Conservation (phyloP, 352 stramenopile genomes). For the Elongisporangium prolatum region DNA sequence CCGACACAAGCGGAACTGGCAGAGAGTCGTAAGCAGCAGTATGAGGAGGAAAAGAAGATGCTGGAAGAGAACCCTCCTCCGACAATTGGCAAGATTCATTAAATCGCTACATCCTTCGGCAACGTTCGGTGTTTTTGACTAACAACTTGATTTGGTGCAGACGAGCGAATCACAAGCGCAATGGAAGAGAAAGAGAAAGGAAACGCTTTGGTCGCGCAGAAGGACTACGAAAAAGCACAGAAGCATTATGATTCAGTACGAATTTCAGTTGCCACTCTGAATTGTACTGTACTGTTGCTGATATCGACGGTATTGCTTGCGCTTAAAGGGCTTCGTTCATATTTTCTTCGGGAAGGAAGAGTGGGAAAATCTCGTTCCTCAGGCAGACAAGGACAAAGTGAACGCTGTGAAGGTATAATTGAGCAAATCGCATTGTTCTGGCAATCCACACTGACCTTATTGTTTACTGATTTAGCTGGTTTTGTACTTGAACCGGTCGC, state of each 20-base stretch:
- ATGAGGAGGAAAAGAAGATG: conserved; percentile 83
- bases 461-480: conserved; percentile 26
- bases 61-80: conserved; percentile 79
- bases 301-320: conserved; percentile 1
- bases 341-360: conserved; percentile 87
- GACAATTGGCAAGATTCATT: conserved; percentile 65
- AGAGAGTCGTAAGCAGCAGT: conserved; percentile 75
- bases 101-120: too few species aligned
- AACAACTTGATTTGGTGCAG: conserved; percentile 14
- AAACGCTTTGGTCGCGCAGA: conserved; percentile 54
- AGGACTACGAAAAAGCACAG: conserved; percentile 75
- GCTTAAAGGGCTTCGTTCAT: conserved; percentile 70
- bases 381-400: conserved; percentile 71
- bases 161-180: conserved; percentile 62
- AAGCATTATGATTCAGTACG: conserved; percentile 83
- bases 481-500: conserved; percentile 75
- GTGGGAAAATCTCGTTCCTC: conserved; percentile 71
- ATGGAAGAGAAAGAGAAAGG: conserved; percentile 80
- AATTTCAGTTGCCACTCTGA: neutral
- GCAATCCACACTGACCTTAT: neutral
- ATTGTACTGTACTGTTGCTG: conserved; percentile 1
- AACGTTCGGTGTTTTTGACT: neutral
- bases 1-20: conserved; percentile 77
- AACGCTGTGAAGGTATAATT: conserved; percentile 65
- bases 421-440: neutral